A percentile compares a stretch with the other conserved stretches of the same genome.
Conservation (phyloP, 108 stramenopile genomes). For the Skeletonema marinoi region DNA sequence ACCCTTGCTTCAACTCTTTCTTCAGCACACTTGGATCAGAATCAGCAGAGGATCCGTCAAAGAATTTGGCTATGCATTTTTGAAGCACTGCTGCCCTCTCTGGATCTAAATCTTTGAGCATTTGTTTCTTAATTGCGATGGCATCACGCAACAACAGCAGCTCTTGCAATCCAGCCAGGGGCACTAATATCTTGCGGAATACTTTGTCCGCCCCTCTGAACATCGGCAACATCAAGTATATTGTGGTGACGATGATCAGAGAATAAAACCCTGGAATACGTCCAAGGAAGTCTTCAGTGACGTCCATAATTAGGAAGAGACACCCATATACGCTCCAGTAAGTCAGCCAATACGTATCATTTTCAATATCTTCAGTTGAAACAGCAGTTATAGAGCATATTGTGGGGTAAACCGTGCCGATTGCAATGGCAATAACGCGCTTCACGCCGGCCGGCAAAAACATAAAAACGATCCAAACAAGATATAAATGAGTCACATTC, state of each 20-base stretch:
- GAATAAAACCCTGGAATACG: conserved; percentile 60
- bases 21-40: conserved; percentile 28
- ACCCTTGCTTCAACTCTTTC: conserved; percentile 22
- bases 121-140: conserved; percentile 38
- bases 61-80: conserved; percentile 44
- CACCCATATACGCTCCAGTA: conserved; percentile 58
- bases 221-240: conserved; percentile 69
- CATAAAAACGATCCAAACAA: conserved; percentile 55
- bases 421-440: conserved; percentile 44
- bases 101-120: conserved; percentile 42
- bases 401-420: conserved; percentile 58
- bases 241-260: conserved; percentile 41
- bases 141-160: conserved; percentile 62
- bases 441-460: conserved; percentile 49
- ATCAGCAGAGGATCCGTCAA: conserved; percentile 15
- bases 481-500: conserved; percentile 52
- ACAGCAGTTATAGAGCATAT: conserved; percentile 39
- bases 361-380: conserved; percentile 48
- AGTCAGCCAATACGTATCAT: conserved; percentile 55
- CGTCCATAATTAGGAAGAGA: conserved; percentile 57
- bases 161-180: conserved; percentile 61
- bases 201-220: conserved; percentile 66
- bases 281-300: conserved; percentile 54
- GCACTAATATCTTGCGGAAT: conserved; percentile 64
- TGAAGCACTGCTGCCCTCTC: conserved; percentile 30